Conservation (phyloP, 305 asterid genomes). For the Solanum aculeatissimum region DNA sequence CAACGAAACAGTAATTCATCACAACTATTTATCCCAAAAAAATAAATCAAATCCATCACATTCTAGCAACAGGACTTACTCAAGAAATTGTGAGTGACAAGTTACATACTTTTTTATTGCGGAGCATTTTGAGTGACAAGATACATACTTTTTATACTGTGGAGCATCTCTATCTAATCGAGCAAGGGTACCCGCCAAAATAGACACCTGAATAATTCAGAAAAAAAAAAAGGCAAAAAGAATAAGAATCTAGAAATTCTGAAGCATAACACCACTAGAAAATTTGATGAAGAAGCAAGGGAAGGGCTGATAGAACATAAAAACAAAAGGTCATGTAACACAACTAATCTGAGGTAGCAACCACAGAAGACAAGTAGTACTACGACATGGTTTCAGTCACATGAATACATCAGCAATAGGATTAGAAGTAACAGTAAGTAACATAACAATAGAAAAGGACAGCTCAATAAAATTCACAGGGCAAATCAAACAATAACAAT, state of each 20-base stretch:
- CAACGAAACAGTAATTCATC: background rate
- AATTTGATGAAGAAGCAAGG: background rate
- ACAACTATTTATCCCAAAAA: background rate
- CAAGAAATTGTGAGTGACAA: background rate
- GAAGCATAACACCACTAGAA: background rate
- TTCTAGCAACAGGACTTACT: background rate
- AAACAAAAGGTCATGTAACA: background rate
- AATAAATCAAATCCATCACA: background rate
- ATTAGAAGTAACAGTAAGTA: background rate
- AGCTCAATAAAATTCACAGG: background rate
- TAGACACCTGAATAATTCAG: constrained; percentile 59
- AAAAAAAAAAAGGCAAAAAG: background rate
- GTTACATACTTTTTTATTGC: constrained; percentile 46
- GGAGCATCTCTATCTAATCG: constrained; percentile 99
- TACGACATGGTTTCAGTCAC: background rate
- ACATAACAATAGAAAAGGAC: background rate
- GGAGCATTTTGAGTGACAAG: background rate
- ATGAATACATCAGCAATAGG: background rate
- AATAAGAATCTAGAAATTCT: background rate
- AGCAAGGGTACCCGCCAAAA: constrained; percentile 97
- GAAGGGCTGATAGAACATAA: background rate
- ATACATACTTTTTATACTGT: constrained; percentile 72
- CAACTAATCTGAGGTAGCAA: background rate
- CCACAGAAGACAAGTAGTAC: background rate
- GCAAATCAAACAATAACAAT: background rate